Evolutionary conservation across 495 filamentous ascomycete genomes (phyloP).

Genomic region (Sabuloglossum arenarium): DNA sequence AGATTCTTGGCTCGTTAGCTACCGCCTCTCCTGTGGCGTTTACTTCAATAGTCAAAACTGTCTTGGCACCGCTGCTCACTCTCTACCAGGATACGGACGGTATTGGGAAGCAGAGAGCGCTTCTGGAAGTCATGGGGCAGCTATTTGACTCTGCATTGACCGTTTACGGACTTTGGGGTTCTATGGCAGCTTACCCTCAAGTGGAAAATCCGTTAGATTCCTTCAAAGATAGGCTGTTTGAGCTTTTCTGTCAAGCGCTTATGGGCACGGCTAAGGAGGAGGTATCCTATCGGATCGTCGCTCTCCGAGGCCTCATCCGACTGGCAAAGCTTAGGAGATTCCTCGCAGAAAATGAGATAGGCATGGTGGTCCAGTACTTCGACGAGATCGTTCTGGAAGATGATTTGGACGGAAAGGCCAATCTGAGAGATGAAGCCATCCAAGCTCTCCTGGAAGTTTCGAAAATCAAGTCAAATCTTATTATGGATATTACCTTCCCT

Average conservation of each 20-base stretch:
- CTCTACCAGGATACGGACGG: constrained; percentile 43
- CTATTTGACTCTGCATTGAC: constrained; percentile 34
- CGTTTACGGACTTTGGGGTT: constrained; percentile 36
- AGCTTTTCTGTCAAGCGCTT: constrained; percentile 37
- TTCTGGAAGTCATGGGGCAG: constrained; percentile 40
- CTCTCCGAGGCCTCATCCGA: constrained; percentile 35
- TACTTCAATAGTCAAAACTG: constrained; percentile 29
- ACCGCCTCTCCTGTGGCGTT: constrained; percentile 33
- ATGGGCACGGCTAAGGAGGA: constrained; percentile 41
- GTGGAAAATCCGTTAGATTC: constrained; percentile 31
- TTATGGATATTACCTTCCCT: constrained; percentile 52
- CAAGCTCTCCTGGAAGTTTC: constrained; percentile 40
- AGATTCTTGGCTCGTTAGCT: constrained; percentile 36
- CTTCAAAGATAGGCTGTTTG: constrained; percentile 40
- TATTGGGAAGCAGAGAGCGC: constrained; percentile 43
- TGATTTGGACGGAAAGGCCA: constrained; percentile 31
- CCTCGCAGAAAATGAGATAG: constrained; percentile 41
- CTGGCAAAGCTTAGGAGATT: constrained; percentile 33
- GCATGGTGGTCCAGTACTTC: constrained; percentile 41
- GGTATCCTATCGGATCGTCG: constrained; percentile 39
- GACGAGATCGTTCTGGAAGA: constrained; percentile 43
- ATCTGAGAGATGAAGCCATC: constrained; percentile 43
- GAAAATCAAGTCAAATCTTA: constrained; percentile 40
- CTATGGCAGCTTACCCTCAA: constrained; percentile 14
- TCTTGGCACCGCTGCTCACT: constrained; percentile 37